A percentile compares a stretch with the other conserved stretches of the same genome.
Evolutionary conservation across 352 stramenopile genomes (phyloP).

Genomic region (Globisporangium viniferum): DNA sequence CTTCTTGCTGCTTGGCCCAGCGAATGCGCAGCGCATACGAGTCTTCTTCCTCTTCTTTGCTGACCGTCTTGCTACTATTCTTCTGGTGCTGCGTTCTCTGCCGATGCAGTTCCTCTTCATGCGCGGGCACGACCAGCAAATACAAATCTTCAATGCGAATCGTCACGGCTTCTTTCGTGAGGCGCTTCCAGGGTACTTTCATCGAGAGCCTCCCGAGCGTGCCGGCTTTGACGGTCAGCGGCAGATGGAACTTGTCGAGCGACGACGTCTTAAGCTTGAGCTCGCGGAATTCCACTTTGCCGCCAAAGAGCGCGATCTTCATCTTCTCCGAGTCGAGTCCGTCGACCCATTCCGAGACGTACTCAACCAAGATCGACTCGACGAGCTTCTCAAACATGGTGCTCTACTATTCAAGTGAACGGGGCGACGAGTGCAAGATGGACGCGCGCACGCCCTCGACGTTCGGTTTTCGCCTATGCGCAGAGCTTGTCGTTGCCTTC

Average conservation of each 20-base stretch:
- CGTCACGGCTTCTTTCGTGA: conserved; percentile 74
- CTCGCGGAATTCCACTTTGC: conserved; percentile 81
- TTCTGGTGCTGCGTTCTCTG: conserved; percentile 20
- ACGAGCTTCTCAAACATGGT: conserved; percentile 85
- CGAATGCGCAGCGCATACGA: conserved; percentile 59
- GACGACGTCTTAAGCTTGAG: conserved; percentile 64
- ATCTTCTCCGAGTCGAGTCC: conserved; percentile 85
- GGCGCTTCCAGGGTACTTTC: conserved; percentile 83
- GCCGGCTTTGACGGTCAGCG: conserved; percentile 70
- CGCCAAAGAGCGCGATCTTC: conserved; percentile 79
- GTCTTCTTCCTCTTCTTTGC: conserved; percentile 28
- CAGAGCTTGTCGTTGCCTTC: not conserved
- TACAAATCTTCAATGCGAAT: conserved; percentile 78
- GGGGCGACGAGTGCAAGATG: not conserved
- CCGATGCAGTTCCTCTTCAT: conserved; percentile 52
- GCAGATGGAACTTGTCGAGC: conserved; percentile 79
- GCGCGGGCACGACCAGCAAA: conserved; percentile 60
- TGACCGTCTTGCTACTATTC: not conserved
- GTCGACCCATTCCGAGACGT: conserved; percentile 85
- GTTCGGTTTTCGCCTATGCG: not conserved
- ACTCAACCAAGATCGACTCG: conserved; percentile 83
- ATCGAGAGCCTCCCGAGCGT: conserved; percentile 64
- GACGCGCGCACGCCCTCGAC: not conserved
- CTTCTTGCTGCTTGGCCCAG: conserved; percentile 81
- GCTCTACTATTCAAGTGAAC: not conserved